Evolutionary conservation across 106 monocot genomes (phyloP), one percentile per base, ranked within the genome.

Genomic region (Platanthera guangdongensis): DNA sequence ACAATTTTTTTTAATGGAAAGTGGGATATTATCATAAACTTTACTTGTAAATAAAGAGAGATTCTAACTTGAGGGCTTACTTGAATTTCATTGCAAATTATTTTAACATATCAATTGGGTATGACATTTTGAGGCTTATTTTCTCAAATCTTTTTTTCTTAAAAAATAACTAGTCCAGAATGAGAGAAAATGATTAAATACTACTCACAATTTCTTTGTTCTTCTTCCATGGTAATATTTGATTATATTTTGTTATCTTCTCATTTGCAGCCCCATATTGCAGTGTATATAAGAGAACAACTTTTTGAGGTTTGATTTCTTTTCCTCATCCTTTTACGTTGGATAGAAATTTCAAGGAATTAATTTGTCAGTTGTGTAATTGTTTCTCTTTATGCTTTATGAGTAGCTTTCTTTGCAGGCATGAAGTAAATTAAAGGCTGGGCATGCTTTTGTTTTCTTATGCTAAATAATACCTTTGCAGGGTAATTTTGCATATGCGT

Each of bases 281-380:
- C 95, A n/a, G 90, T 95, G 65, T 78, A 88, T 46, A 92, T 95
- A 59, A 88, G 95, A 70, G 95, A 95, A 80, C 95, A 95, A 49
- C 83, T 95, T 78, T 92, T 88, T 60, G 95, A 92, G 94, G 94
- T 92, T 51, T 83, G 75, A 19, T 70, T 46, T n/a, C 47, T 79
- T 46, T 70, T 77, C 50, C 47, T 72, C 62, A 14, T 22, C 22
- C 77, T 52, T 49, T 15, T 71, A 59, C 28, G 8, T 7, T 45
- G 71, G 50, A 62, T 51, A 48, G 14, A 16, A 19, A 65, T 65
- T 47, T 60, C 10, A 8, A 19, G n/a, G 19, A 70, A 70, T 6
- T 70, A 70, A 19, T 45, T 75, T 14, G 32, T 65, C 46, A 5
- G 57, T 57, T 13, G 65, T 77, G 60, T 10, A 51, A 10, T 25